Base-by-base conservation (phyloP, 2,329 filamentous ascomycete genomes). In the Pseudogymnoascus sp. region DNA sequence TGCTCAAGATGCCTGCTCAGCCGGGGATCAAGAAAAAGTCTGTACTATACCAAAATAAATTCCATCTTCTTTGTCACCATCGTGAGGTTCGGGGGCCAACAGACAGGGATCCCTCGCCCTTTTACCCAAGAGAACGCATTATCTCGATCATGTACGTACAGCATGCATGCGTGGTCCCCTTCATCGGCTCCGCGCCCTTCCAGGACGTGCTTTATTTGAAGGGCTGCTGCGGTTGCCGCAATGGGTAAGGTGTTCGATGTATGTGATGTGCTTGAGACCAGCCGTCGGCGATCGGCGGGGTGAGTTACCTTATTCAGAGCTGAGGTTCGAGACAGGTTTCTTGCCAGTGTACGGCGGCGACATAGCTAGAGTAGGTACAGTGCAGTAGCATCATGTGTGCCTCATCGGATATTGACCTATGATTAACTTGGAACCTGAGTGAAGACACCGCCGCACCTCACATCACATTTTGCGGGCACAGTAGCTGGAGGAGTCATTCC, bases 1-100 rank as follows among this genome's bases (percentile, higher is more conserved):
- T 50, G 44, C 24, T 7, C 24, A 26, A n/a, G 24, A 50, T 50
- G 44, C 44, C 47, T 53, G 47, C 8, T 53, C 26, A 53, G 3
- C 26, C 6, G 24, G 14, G 13, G 35, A 14, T 7, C 31, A 31
- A 53, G 10, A 31, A 19, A 31, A 53, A 31, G 13, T 26, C 47
- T 53, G 47, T 31, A 53, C 47, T 53, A 26, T 53, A 53, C 47
- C 47, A 53, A 53, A 53, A 53, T 53, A 53, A 53, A 53, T 53
- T 4, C 31, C 47, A 33, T 6, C 1, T 33, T 33, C 11, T 33
- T 33, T 33, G 31, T 33, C 26, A 29, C 31, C 31, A 11, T 33
- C 31, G 31, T 8, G 31, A 33, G 31, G 10, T 33, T 31, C 26
- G 47, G 47, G 47, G 47, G 26, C 47, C 26, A 53, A 31, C 47